Evolutionary conservation across 257 asterid genomes (phyloP).

Genomic region (Primulina eburnea): DNA sequence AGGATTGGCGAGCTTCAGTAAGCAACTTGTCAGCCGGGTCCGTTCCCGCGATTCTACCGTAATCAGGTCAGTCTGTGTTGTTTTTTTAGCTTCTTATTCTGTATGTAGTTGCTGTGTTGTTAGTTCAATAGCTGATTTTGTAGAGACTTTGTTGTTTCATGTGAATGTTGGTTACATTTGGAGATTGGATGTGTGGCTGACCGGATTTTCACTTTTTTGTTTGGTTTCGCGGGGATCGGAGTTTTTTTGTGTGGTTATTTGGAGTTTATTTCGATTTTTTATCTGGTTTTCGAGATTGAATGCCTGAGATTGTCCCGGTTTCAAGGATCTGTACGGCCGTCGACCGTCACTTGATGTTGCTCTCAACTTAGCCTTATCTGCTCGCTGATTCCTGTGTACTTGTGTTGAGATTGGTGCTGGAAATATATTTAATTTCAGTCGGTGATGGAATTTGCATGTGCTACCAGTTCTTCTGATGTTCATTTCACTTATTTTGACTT

Average conservation of each 20-base stretch:
- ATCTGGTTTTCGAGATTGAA: not conserved
- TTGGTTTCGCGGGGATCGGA: not conserved
- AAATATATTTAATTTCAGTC: too few species aligned
- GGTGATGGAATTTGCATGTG: not conserved
- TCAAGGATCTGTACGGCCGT: not conserved
- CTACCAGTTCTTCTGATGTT: too few species aligned
- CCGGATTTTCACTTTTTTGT: not conserved
- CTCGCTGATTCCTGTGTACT: not conserved
- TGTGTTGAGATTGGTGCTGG: not conserved
- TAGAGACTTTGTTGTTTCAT: not conserved
- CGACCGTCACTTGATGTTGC: not conserved
- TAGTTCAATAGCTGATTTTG: not conserved
- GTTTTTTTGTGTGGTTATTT: too few species aligned
- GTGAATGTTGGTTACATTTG: not conserved
- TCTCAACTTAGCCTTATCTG: not conserved
- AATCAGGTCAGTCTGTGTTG: not conserved
- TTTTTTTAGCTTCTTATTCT: not conserved
- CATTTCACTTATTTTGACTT: too few species aligned
- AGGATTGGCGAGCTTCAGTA: conserved; percentile 17
- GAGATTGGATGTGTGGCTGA: not conserved
- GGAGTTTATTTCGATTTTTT: not conserved
- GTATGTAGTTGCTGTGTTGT: not conserved
- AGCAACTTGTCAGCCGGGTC: conserved; percentile 21
- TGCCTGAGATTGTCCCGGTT: not conserved
- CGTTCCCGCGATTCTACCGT: not conserved